A percentile compares a stretch with the other conserved stretches of the same genome.
These are phyloP conservation scores for Platanthera zijinensis DNA, from an alignment of 106 monocot species.

Conservation along the genomic window DNA sequence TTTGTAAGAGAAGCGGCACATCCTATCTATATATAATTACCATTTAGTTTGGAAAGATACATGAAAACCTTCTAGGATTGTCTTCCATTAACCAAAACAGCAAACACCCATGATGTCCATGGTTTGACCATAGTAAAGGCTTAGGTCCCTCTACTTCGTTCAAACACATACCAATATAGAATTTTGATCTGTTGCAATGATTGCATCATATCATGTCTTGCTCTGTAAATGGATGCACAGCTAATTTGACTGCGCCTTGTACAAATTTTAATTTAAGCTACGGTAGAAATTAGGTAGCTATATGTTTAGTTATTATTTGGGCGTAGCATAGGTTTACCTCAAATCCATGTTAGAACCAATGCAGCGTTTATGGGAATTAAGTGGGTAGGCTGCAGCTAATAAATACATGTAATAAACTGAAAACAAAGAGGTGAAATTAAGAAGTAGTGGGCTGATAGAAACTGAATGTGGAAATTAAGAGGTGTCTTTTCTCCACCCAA, in stretches of 20 bases:
- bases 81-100: not conserved
- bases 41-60: not conserved
- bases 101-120: not conserved
- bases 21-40: not conserved
- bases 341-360: not conserved
- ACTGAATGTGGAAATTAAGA: too few relatives aligned
- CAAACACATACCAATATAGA: not conserved
- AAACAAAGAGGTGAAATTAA: too few relatives aligned
- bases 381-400: too few relatives aligned
- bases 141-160: not conserved
- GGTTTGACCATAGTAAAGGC: not conserved
- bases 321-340: not conserved
- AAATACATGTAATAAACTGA: too few relatives aligned
- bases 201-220: too few relatives aligned
- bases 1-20: not conserved
- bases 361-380: not conserved
- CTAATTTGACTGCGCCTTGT: not conserved
- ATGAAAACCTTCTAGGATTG: not conserved
- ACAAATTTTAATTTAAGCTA: not conserved
- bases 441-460: too few relatives aligned
- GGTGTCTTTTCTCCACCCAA: too few relatives aligned
- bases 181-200: not conserved
- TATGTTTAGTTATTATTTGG: not conserved
- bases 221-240: too few relatives aligned
- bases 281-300: not conserved